Conservation (phyloP, 345 rosid genomes). For the Eucalyptus tenuipes region DNA sequence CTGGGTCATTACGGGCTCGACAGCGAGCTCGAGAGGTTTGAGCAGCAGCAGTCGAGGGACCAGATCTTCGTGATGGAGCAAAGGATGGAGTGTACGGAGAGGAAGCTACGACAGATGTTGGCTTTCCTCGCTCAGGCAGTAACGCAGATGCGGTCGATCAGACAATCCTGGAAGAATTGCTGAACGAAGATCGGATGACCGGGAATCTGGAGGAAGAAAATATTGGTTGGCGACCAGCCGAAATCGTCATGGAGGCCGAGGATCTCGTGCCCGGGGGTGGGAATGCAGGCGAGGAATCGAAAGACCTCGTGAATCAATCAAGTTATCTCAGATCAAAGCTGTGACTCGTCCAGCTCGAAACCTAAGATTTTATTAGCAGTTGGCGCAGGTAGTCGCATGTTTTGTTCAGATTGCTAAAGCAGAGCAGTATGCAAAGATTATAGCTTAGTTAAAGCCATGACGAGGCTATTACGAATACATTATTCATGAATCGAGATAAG, state of each 20-base stretch:
- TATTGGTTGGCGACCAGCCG: constrained; percentile 7
- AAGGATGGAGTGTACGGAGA: constrained; percentile 34
- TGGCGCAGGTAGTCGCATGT: not conserved
- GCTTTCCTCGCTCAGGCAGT: constrained; percentile 37
- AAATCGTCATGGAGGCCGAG: constrained; percentile 36
- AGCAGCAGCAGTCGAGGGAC: constrained; percentile 47
- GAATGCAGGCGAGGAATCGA: constrained; percentile 22
- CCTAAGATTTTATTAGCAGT: not conserved
- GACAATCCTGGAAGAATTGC: constrained; percentile 30
- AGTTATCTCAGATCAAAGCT: not conserved
- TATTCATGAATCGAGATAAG: not conserved
- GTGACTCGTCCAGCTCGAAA: not conserved
- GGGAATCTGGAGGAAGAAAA: constrained; percentile 19
- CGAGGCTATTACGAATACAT: not conserved
- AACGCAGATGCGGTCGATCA: constrained; percentile 13
- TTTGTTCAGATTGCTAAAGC: not conserved
- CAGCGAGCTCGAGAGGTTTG: constrained; percentile 42
- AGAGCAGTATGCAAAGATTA: not conserved
- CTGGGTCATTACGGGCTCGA: constrained; percentile 55
- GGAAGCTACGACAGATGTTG: constrained; percentile 62
- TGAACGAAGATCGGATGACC: constrained; percentile 18
- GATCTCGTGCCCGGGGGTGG: constrained; percentile 22
- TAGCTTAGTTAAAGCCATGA: not conserved
- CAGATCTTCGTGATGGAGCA: constrained; percentile 38
- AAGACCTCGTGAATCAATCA: not conserved